These are phyloP conservation scores for Crucihimalaya himalaica DNA, from an alignment of 345 rosid genomes.

Conservation along the genomic window DNA sequence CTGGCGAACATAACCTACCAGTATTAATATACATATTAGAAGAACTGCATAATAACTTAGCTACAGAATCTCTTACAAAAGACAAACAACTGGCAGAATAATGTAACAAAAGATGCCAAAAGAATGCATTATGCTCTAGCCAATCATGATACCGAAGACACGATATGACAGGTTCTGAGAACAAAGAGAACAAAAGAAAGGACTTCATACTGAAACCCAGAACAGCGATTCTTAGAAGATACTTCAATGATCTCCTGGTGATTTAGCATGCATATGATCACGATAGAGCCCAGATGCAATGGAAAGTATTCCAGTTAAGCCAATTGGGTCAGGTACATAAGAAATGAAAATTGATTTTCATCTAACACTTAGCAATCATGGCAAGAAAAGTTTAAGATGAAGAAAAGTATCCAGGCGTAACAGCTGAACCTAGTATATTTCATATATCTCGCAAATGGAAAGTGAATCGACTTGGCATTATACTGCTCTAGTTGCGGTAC, in stretches of 20 bases:
- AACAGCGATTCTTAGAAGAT: not conserved
- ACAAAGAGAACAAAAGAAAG: not conserved
- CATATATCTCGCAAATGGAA: not conserved
- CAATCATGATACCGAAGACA: not conserved
- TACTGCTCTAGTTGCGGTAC: not conserved
- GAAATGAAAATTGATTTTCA: not conserved
- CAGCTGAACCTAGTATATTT: not conserved
- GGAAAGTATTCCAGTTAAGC: not conserved
- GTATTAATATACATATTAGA: constrained; percentile 21
- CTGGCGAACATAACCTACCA: constrained; percentile 78
- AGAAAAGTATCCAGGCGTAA: not conserved
- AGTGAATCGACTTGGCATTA: not conserved
- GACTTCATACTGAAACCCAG: not conserved
- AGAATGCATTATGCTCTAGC: constrained; percentile 7
- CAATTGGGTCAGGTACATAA: not conserved
- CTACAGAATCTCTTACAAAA: not conserved
- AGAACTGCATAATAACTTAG: constrained; percentile 2
- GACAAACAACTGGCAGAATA: constrained; percentile 5
- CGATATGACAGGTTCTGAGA: not conserved
- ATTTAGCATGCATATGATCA: constrained; percentile 14
- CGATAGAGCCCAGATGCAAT: constrained; percentile 9
- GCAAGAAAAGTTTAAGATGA: not conserved
- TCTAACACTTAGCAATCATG: constrained; percentile 11
- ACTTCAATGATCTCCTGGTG: not conserved
- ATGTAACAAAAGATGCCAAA: constrained; percentile 1